Base-by-base conservation (phyloP, 1,284 basidiomycete genomes). In the Heliocybe sulcata region DNA sequence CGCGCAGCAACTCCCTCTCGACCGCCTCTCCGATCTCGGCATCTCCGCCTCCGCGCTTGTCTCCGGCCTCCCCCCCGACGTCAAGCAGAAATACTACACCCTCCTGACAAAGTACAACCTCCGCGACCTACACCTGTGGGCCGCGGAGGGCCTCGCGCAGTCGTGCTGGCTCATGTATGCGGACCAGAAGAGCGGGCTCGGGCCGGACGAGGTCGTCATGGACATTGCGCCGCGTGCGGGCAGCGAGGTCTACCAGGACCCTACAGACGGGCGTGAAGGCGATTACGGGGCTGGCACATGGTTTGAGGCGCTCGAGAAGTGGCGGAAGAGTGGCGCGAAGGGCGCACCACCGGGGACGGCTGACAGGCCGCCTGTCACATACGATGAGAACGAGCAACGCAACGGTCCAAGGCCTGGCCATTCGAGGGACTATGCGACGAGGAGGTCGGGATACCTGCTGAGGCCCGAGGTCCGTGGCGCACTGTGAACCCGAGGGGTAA, bases 91-190 rank as follows among this genome's bases (percentile, higher is more conserved):
- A 55, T 67, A 63, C 19, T 77, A 77, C 54, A 61, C 42, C n/a
- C 23, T 47, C 63, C 45, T 60, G 61, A 6, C 66, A 79, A 57
- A 60, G 8, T 77, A 75, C 60, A 72, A 77, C 59, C 71, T 83
- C 20, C 71, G 70, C 23, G 71, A 82, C 35, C 60, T 81, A 26
- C 85, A 89, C 61, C 63, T 77, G 53, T 85, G 81, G 81, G 86
- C 82, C 0, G 86, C 85, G 1, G 73, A 82, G 59, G 88, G 85
- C 0, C 72, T 90, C 23, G 83, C 81, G 22, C 75, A 86, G 54
- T 85, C 77, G 14, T 90, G 87, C 61, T 85, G 77, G 67, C 60
- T 83, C 53, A 72, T 77, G 35, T 90, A 90, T 63, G 79, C 77
- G 1, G 87, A 90, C 62, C 77, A 80, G 57, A 64, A 69, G 33